phyloP scores from a whole-genome alignment of 2,329 filamentous ascomycete species.

The Monilinia polystroma region DNA sequence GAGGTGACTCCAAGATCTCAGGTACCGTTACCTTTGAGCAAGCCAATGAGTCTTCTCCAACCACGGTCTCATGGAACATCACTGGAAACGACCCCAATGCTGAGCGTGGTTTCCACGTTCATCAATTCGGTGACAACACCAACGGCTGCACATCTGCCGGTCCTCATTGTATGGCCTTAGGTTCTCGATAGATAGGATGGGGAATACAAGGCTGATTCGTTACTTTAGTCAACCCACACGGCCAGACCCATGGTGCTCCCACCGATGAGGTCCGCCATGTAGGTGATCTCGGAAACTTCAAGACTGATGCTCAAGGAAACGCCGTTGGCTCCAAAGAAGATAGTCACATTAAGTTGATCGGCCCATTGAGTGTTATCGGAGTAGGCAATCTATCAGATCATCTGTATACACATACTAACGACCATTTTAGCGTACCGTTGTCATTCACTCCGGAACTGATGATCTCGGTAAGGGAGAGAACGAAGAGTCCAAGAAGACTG shows the following conservation, averaged over 20 bases:
- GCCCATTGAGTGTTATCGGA: constrained; percentile 90
- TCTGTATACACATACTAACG: constrained; percentile 32
- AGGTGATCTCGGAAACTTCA: constrained; percentile 95
- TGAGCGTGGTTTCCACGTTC: constrained; percentile 96
- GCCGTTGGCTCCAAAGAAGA: constrained; percentile 78
- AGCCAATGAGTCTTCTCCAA: constrained; percentile 74
- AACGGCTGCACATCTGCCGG: constrained; percentile 99
- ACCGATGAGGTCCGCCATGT: constrained; percentile 84
- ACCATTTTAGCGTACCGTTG: constrained; percentile 73
- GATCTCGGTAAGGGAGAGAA: constrained; percentile 90
- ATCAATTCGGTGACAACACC: constrained; percentile 99
- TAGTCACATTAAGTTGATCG: constrained; percentile 90
- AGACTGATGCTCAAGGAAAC: constrained; percentile 91
- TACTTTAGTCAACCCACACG: constrained; percentile 87
- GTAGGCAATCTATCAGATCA: constrained; percentile 48
- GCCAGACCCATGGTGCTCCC: constrained; percentile 89
- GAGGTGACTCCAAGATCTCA: constrained; percentile 93
- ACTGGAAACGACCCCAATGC: constrained; percentile 90
- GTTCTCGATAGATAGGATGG: background rate
- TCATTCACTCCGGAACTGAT: constrained; percentile 92
- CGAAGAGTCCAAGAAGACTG: constrained; percentile 97
- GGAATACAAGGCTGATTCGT: constrained; percentile 25
- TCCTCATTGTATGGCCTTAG: constrained; percentile 75
- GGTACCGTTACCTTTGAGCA: constrained; percentile 97
- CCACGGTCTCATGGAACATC: constrained; percentile 90